These are phyloP conservation scores for Stemphylium lycopersici DNA, from an alignment of 2,329 filamentous ascomycete genomes.

Conservation along the genomic window DNA sequence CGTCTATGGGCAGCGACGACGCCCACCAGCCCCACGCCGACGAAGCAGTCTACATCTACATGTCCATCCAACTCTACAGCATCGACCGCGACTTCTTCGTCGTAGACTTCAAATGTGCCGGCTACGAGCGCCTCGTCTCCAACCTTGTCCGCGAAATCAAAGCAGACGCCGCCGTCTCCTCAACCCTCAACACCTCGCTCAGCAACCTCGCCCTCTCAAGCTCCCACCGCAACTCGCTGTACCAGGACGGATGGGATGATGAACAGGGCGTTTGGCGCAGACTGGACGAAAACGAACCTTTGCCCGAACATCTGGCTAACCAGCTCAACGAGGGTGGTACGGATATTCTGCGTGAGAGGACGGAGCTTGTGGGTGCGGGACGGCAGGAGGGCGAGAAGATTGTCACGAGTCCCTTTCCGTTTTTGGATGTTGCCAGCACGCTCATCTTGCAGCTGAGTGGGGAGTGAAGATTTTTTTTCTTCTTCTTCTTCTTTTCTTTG, in stretches of 20 bases:
- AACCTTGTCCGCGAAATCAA: conserved; percentile 51
- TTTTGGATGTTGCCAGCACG: conserved; percentile 89
- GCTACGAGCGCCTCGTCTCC: conserved; percentile 83
- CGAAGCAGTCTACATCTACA: conserved; percentile 85
- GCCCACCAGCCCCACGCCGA: conserved; percentile 50
- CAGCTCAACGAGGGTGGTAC: conserved; percentile 42
- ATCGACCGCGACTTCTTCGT: conserved; percentile 93
- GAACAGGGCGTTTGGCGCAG: conserved; percentile 44
- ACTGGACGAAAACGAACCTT: conserved; percentile 40
- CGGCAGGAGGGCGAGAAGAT: conserved; percentile 81
- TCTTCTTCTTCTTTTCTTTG: no score
- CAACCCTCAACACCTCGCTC: conserved; percentile 1
- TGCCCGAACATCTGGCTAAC: conserved; percentile 37
- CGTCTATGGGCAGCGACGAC: conserved; percentile 29
- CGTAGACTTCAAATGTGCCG: conserved; percentile 98
- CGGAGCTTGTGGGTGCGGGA: conserved; percentile 55
- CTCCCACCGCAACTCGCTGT: conserved; percentile 10
- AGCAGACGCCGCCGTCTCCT: conserved; percentile 13
- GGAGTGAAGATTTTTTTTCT: conserved; percentile 22
- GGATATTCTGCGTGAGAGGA: conserved; percentile 45
- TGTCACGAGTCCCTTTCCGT: conserved; percentile 92
- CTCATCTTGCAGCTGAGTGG: conserved; percentile 81
- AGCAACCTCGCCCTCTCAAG: conserved; percentile 26
- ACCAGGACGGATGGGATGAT: conserved; percentile 44
- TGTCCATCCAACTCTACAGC: conserved; percentile 73